phyloP scores from a whole-genome alignment of 1,284 basidiomycete genomes.

The Puccinia triticina region DNA sequence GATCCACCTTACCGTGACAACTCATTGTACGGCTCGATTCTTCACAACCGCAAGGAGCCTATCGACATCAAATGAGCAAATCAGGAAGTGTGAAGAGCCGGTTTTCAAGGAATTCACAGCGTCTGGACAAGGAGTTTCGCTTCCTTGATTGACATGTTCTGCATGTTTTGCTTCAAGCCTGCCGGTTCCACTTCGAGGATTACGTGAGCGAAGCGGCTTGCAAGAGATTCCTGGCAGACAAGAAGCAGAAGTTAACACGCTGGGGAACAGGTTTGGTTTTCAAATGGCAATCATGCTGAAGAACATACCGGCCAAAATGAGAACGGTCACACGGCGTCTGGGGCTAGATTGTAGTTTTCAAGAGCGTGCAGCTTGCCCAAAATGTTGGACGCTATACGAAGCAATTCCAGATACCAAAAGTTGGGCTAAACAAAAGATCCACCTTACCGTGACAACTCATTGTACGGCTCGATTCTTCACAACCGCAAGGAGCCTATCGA shows the following conservation, averaged over 20 bases:
- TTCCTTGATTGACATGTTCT: not conserved
- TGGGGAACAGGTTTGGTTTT: slow-evolving; percentile 3
- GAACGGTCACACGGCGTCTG: not conserved
- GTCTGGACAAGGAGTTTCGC: not conserved
- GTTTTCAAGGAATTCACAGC: no score
- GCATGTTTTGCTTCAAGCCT: not conserved
- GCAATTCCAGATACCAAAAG: slow-evolving; percentile 7
- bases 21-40: not conserved
- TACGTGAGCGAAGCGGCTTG: slow-evolving; percentile 5
- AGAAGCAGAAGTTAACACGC: not conserved
- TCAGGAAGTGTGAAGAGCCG: not conserved
- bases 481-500: not conserved
- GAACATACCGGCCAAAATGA: not conserved
- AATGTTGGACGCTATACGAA: slow-evolving; percentile 1
- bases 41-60: not conserved
- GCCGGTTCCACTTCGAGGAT: slow-evolving; percentile 8
- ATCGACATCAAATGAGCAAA: not conserved
- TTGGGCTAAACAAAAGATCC: slow-evolving; percentile 7
- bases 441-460: not conserved
- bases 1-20: not conserved
- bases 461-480: not conserved
- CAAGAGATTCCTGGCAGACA: not conserved
- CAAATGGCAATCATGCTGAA: not conserved
- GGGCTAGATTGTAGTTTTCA: slow-evolving; percentile 18
- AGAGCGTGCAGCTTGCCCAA: not conserved